Evolutionary conservation across 805 yeast genomes (phyloP).

Genomic region (Zygotorulaspora florentina): DNA sequence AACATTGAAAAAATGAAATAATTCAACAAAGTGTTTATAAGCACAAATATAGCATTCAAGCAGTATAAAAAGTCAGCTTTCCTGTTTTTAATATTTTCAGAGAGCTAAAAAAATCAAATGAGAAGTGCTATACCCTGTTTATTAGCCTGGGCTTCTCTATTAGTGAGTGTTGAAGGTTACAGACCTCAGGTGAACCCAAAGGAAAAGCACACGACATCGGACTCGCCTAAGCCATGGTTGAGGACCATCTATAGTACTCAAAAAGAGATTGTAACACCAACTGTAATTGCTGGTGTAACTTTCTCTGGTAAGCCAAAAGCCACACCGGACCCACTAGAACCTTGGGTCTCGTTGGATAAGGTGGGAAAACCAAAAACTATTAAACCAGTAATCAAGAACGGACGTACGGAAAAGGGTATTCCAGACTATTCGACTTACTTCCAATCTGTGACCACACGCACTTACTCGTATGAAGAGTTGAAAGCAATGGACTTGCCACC

Average conservation of each 20-base stretch:
- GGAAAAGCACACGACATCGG: conserved; percentile 37
- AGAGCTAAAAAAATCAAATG: neutral
- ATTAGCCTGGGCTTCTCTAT: conserved; percentile 45
- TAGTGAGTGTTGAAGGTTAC: conserved; percentile 11
- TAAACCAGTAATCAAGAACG: conserved; percentile 69
- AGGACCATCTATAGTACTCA: conserved; percentile 60
- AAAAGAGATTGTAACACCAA: conserved; percentile 66
- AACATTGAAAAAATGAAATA: no score
- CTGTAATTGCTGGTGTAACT: conserved; percentile 55
- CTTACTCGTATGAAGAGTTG: conserved; percentile 55
- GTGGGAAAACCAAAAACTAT: conserved; percentile 79
- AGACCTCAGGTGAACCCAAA: conserved; percentile 35
- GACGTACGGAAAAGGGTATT: conserved; percentile 55
- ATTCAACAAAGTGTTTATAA: no score
- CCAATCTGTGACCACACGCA: conserved; percentile 59
- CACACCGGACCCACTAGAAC: conserved; percentile 60
- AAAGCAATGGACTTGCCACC: conserved; percentile 71
- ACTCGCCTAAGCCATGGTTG: conserved; percentile 59
- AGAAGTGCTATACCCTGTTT: conserved; percentile 22
- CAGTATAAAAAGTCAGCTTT: no score
- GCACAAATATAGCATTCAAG: no score
- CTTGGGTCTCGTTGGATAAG: conserved; percentile 76
- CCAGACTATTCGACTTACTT: conserved; percentile 79
- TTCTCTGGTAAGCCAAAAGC: conserved; percentile 43
- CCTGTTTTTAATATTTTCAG: no score